Percentiles rank a stretch among this genome's conserved stretches.
Evolutionary conservation across 768 basidiomycete species (phyloP).

Genomic region (Hygrophoropsis aurantiaca): DNA sequence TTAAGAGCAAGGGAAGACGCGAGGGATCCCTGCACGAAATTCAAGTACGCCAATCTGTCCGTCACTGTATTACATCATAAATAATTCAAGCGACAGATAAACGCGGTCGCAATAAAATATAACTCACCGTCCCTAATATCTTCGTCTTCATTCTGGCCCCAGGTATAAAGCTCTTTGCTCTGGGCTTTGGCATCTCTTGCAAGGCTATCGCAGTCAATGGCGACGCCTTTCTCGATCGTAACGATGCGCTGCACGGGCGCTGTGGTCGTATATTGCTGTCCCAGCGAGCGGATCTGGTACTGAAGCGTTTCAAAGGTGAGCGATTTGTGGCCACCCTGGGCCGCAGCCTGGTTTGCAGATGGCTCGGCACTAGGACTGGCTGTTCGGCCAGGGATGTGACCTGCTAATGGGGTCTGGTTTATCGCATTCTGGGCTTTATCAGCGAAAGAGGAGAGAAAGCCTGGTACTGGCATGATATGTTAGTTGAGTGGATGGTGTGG

Average conservation of each 20-base stretch:
- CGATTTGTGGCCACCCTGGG: constrained; percentile 44
- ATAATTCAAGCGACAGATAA: constrained; percentile 6
- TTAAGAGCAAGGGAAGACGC: constrained; percentile 58
- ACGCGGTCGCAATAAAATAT: constrained; percentile 1
- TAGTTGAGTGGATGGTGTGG: constrained; percentile 12
- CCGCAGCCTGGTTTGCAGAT: constrained; percentile 40
- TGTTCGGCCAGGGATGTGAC: constrained; percentile 50
- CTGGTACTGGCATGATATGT: constrained; percentile 54
- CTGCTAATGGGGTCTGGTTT: constrained; percentile 58
- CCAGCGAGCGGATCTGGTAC: constrained; percentile 69
- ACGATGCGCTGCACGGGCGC: constrained; percentile 76
- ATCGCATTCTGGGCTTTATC: constrained; percentile 78
- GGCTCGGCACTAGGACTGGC: constrained; percentile 38
- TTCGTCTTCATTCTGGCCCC: constrained; percentile 71
- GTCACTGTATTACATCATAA: constrained; percentile 47
- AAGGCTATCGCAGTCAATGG: constrained; percentile 69
- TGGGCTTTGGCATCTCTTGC: constrained; percentile 66
- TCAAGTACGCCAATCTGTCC: constrained; percentile 80
- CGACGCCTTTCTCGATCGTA: constrained; percentile 74
- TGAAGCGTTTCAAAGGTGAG: constrained; percentile 63
- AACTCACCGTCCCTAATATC: constrained; percentile 76
- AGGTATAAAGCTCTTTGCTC: constrained; percentile 84
- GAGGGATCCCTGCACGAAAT: constrained; percentile 73
- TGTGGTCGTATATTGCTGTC: constrained; percentile 74
- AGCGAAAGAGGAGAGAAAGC: constrained; percentile 64